Evolutionary conservation across 768 basidiomycete species (phyloP), one percentile per base, ranked within the genome.

Genomic region (Calocybe cyanea): DNA sequence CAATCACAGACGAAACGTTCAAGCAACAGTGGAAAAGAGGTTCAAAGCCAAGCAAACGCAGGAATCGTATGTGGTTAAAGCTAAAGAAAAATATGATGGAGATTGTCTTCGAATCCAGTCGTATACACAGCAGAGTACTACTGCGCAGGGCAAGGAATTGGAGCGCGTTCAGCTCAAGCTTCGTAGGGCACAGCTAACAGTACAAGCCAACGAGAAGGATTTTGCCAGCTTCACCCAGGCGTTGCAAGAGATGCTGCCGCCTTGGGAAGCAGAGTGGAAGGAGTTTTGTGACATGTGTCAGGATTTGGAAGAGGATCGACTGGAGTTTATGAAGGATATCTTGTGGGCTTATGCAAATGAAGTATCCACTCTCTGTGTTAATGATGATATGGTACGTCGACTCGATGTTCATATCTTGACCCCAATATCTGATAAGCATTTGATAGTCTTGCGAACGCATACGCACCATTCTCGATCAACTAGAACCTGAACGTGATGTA

Each of bases 291-390:
- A 99, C 65, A 77, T 79, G n/a, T 91, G 89, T 52, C 96, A 99
- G 66, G 96, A 99, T 70, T 66, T 96, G 35, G 96, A 99, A 57
- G 94, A 98, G 57, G 96, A 98, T 45, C 78, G 96, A 19, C 65
- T 93, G 63, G 92, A 94, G 50, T 88, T 94, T 63, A 81, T 89
- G 71, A 97, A 95, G 69, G 92, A 94, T 62, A 87, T 85, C 45
- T 72, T 96, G 54, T 99, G 96, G 95, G 77, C 83, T 4, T 97
- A 92, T 61, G 94, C 95, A 0, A 99, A 99, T 61, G 86, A 84
- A 1, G 80, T 96, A 17, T 96, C 94, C 13, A 90, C 85, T 6
- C 81, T 95, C n/a, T 97, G 95, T 56, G 94, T 99, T 10, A 75
- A 81, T 23, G 95, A 98, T 57, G 96, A 99, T 58, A 83, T 91